These are phyloP conservation scores for Claviceps lovelessii DNA, from an alignment of 2,329 filamentous ascomycete genomes.

Conservation along the genomic window DNA sequence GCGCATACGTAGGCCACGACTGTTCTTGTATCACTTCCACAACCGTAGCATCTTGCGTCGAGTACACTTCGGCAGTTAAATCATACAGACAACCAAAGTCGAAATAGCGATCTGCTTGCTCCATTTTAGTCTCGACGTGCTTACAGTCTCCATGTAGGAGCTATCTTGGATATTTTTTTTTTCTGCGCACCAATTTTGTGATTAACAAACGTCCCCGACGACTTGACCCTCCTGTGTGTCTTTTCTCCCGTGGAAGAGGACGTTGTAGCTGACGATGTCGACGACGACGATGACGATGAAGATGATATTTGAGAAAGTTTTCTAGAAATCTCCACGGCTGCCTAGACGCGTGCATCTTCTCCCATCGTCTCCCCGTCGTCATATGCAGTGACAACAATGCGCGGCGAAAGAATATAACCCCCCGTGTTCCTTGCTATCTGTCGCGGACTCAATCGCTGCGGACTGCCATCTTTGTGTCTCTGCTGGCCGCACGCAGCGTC, in stretches of 20 bases:
- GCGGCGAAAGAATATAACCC: slow-evolving; percentile 24
- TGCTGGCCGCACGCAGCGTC: not conserved
- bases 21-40: slow-evolving; percentile 33
- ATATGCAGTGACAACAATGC: slow-evolving; percentile 30
- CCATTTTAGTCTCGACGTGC: not conserved
- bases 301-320: slow-evolving; percentile 18
- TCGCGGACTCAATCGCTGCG: slow-evolving; percentile 2
- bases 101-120: slow-evolving; percentile 16
- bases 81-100: slow-evolving; percentile 36
- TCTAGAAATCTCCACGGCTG: slow-evolving; percentile 32
- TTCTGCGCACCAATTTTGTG: slow-evolving; percentile 11
- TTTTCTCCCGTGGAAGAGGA: not conserved
- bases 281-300: not conserved
- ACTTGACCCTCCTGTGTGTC: not conserved
- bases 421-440: slow-evolving; percentile 4
- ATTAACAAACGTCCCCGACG: slow-evolving; percentile 7
- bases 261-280: not conserved
- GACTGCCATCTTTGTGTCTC: not conserved
- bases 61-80: slow-evolving; percentile 30
- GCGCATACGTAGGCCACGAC: slow-evolving; percentile 24
- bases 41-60: slow-evolving; percentile 25
- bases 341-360: slow-evolving; percentile 28
- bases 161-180: not conserved
- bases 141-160: not conserved
- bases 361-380: slow-evolving; percentile 19